A percentile compares a stretch with the other conserved stretches of the same genome.
Evolutionary conservation across 148 eudicot species (phyloP).

Genomic region (Suaeda aralocaspica): DNA sequence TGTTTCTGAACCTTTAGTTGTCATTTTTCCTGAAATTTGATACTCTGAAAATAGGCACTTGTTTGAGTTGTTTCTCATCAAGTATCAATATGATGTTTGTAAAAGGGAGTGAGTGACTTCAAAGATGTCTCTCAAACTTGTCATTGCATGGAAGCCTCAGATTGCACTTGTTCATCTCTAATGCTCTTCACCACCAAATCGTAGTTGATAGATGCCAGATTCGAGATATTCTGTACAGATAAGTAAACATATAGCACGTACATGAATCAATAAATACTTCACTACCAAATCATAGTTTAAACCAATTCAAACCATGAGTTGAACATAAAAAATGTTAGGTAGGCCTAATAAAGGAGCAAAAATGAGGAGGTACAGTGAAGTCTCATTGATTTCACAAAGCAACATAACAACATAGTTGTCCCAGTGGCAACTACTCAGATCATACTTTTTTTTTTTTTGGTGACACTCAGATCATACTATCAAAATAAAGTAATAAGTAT

Average conservation of each 20-base stretch:
- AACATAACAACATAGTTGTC: neutral
- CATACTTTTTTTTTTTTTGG: too few relatives aligned
- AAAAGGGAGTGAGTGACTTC: constrained; percentile 12
- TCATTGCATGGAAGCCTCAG: constrained; percentile 33
- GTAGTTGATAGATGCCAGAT: constrained; percentile 92
- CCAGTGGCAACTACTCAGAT: too few relatives aligned
- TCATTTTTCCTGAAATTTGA: neutral
- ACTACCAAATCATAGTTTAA: too few relatives aligned
- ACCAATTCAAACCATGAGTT: neutral
- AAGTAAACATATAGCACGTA: neutral
- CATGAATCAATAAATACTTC: neutral
- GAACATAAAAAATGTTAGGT: neutral
- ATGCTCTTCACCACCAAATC: constrained; percentile 71
- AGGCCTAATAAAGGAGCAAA: neutral
- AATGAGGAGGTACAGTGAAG: neutral
- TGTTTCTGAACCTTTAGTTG: constrained; percentile 8
- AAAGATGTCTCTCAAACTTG: constrained; percentile 15
- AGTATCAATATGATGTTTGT: neutral
- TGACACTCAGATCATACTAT: neutral
- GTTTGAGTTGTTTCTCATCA: neutral
- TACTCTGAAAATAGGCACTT: neutral
- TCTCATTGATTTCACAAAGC: neutral
- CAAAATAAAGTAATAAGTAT: neutral
- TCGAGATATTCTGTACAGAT: constrained; percentile 75
- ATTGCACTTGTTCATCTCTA: constrained; percentile 52